Base-by-base conservation (phyloP, 78 protist genomes). In the Bigelowiella natans region DNA sequence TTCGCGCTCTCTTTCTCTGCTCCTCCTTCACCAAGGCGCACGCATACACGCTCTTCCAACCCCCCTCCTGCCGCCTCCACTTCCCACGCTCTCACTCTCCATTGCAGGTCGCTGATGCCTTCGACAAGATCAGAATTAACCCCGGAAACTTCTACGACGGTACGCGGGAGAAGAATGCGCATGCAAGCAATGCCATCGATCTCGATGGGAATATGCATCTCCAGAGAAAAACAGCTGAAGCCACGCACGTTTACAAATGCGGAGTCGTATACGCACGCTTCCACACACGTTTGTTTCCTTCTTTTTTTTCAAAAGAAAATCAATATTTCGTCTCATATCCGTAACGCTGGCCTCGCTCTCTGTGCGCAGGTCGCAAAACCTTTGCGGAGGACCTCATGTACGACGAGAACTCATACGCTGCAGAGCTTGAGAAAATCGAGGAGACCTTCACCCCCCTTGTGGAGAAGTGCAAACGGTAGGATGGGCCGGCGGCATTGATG, bases 101-200 rank as follows among this genome's bases (percentile, higher is more conserved):
- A n/a, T n/a, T 51, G 29, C 36, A 1, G 40, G 93, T 91, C 0
- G 93, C 93, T 1, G 93, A 91, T 31, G 86, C 91, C 31, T 63
- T 91, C 39, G 93, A 91, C 84, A 91, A 91, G 90, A 91, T 91
- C 39, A 86, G 93, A 1, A 88, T 91, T 63, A 91, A 91, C 88
- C 93, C 93, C 29, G 93, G 93, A 83, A 91, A 91, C 93, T 91
- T 91, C 37, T 85, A 40, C 18, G 93, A 91, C 40, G 93, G 93
- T 31, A 34, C 88, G 73, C 18, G 18, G n/a, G n/a, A n/a, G n/a
- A n/a, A n/a, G n/a, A n/a, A n/a, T 36, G 18, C 82, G 31, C 31
- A 18, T 18, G 18, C 26, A 86, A 86, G 82, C 26, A 28, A 28
- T 29, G 82, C 82, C 31, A 28, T 63, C 26, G 82, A 28, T 29